Percentiles rank a stretch among this genome's conserved stretches.
These are phyloP conservation scores for Phytophthora brassicae DNA, from an alignment of 352 stramenopile genomes.

Conservation along the genomic window DNA sequence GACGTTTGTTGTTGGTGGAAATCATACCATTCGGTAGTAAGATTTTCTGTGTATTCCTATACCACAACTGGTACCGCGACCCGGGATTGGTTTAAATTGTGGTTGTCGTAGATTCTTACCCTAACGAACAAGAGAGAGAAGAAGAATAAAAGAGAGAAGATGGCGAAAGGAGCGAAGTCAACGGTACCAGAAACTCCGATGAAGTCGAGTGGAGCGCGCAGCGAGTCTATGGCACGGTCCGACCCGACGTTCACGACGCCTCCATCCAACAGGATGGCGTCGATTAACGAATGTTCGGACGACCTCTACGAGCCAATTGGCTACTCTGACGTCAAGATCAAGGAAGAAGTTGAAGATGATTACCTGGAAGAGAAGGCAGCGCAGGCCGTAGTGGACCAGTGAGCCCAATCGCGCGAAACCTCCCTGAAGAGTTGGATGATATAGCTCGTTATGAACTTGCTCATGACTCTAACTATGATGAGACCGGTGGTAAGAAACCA, in stretches of 20 bases:
- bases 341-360: not conserved
- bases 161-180: constrained; percentile 4
- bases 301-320: no score
- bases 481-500: not conserved
- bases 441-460: not conserved
- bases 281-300: not conserved
- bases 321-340: constrained; percentile 1
- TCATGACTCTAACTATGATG: not conserved
- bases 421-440: not conserved
- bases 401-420: no score
- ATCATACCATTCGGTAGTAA: no score
- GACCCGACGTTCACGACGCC: not conserved
- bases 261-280: not conserved
- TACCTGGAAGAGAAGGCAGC: constrained; percentile 3
- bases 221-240: not conserved
- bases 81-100: no score
- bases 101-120: not conserved
- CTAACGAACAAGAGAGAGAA: not conserved
- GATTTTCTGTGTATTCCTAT: no score
- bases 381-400: not conserved
- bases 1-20: no score
- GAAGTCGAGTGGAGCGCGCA: not conserved
- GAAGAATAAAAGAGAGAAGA: constrained; percentile 3
- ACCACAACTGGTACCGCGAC: no score
- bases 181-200: constrained; percentile 7